phyloP scores from a whole-genome alignment of 495 filamentous ascomycete species.

The Hypoxylon crocopeplum region DNA sequence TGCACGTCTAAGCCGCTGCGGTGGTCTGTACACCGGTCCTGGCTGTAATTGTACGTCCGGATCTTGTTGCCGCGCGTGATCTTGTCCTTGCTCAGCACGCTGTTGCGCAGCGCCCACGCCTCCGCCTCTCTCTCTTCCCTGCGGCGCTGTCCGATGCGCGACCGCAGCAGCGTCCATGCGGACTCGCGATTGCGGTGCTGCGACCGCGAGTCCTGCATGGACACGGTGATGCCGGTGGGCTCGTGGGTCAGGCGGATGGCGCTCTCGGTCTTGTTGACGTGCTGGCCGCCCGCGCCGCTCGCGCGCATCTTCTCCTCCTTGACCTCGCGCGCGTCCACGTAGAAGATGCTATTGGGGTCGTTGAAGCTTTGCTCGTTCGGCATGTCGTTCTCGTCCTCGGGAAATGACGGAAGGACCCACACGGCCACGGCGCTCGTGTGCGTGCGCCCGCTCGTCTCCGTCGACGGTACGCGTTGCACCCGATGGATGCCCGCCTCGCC shows the following conservation, averaged over 20 bases:
- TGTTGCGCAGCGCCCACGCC: constrained; percentile 71
- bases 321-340: constrained; percentile 86
- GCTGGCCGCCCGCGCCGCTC: constrained; percentile 90
- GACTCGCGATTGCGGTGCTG: constrained; percentile 86
- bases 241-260: constrained; percentile 93
- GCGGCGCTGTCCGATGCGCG: constrained; percentile 78
- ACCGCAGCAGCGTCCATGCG: constrained; percentile 85
- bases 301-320: constrained; percentile 89
- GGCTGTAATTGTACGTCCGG: constrained; percentile 92
- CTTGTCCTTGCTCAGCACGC: constrained; percentile 76
- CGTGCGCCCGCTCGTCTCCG: constrained; percentile 86
- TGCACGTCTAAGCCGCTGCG: constrained; percentile 81
- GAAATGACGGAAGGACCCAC: constrained; percentile 86
- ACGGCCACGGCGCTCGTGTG: constrained; percentile 93
- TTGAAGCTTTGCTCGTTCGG: constrained; percentile 68
- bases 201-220: constrained; percentile 91
- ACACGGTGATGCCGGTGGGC: constrained; percentile 83
- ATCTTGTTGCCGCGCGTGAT: constrained; percentile 93
- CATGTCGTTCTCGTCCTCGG: constrained; percentile 58
- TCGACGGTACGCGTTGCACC: constrained; percentile 90
- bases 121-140: constrained; percentile 88
- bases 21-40: constrained; percentile 95
- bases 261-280: constrained; percentile 97
- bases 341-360: constrained; percentile 88
- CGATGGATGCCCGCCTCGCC: constrained; percentile 93